Conservation (phyloP, 495 filamentous ascomycete species). For the Aspergillus indologenus region DNA sequence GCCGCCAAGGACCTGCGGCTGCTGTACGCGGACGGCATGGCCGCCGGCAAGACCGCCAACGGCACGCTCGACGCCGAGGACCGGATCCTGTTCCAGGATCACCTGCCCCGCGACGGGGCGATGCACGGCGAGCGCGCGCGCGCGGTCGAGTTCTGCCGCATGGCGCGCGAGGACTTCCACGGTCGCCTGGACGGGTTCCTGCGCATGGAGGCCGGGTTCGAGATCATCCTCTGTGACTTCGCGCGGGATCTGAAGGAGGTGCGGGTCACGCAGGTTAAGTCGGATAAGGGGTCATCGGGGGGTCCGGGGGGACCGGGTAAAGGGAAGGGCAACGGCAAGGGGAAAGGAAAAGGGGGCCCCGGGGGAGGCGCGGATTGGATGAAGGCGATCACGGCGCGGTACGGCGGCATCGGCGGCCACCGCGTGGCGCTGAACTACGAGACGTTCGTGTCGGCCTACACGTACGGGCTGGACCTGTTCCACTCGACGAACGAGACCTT, state of each 20-base stretch:
- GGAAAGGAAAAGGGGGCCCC: slow-evolving; percentile 11
- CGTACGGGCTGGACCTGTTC: slow-evolving; percentile 54
- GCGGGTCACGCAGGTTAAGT: slow-evolving; percentile 28
- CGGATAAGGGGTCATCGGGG: background rate
- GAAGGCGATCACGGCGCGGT: slow-evolving; percentile 51
- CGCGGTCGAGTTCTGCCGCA: slow-evolving; percentile 48
- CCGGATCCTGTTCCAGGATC: slow-evolving; percentile 37
- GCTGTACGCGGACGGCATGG: slow-evolving; percentile 60
- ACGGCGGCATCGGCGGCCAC: slow-evolving; percentile 53
- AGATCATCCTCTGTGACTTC: slow-evolving; percentile 67
- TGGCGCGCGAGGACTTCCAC: slow-evolving; percentile 46
- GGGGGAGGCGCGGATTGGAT: slow-evolving; percentile 22
- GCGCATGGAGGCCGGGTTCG: slow-evolving; percentile 68
- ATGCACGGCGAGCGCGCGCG: slow-evolving; percentile 39
- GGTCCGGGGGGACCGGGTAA: too few relatives aligned
- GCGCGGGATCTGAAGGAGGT: slow-evolving; percentile 35
- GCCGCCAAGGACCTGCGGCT: slow-evolving; percentile 48
- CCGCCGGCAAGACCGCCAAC: slow-evolving; percentile 52
- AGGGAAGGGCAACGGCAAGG: slow-evolving; percentile 16
- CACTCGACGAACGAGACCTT: slow-evolving; percentile 11
- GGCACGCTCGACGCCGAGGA: slow-evolving; percentile 61
- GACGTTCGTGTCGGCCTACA: slow-evolving; percentile 57
- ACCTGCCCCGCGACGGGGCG: slow-evolving; percentile 3
- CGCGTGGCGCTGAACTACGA: slow-evolving; percentile 59
- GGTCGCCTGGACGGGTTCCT: slow-evolving; percentile 56